Evolutionary conservation across 2,329 filamentous ascomycete genomes (phyloP).

Genomic region (Boeremia exigua): DNA sequence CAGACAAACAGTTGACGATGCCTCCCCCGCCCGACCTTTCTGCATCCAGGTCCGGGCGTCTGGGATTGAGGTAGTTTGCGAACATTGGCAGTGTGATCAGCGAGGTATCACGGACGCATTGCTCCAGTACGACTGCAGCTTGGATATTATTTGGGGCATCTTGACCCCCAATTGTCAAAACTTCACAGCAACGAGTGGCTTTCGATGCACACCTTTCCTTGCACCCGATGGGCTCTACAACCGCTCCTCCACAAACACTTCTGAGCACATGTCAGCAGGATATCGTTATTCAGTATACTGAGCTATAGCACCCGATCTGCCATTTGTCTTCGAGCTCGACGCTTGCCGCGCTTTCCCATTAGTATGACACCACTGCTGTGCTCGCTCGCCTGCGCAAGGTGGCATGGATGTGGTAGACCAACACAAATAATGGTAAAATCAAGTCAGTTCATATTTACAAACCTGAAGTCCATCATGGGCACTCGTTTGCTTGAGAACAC

Average conservation of each 20-base stretch:
- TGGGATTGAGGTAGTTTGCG: slow-evolving; percentile 32
- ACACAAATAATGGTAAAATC: too few relatives aligned
- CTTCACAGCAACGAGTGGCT: neutral
- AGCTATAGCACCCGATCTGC: too few relatives aligned
- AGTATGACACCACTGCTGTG: too few relatives aligned
- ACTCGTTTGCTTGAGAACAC: neutral
- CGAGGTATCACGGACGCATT: slow-evolving; percentile 8
- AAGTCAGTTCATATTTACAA: too few relatives aligned
- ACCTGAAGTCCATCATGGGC: too few relatives aligned
- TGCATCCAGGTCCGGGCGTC: neutral
- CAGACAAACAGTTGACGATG: neutral
- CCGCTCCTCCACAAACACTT: neutral
- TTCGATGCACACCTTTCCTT: neutral
- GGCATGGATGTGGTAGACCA: too few relatives aligned
- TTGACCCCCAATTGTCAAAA: neutral
- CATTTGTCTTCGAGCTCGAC: too few relatives aligned
- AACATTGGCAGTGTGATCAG: slow-evolving; percentile 21
- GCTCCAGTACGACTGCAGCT: neutral
- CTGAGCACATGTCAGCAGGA: neutral
- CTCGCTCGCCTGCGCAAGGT: too few relatives aligned
- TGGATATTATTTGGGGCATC: neutral
- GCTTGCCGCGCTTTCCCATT: too few relatives aligned
- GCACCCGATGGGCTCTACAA: too few relatives aligned
- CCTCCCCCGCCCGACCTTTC: neutral
- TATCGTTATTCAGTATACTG: too few relatives aligned